These are phyloP conservation scores for Thozetella sp. DNA, from an alignment of 495 filamentous ascomycete genomes.

Conservation along the genomic window DNA sequence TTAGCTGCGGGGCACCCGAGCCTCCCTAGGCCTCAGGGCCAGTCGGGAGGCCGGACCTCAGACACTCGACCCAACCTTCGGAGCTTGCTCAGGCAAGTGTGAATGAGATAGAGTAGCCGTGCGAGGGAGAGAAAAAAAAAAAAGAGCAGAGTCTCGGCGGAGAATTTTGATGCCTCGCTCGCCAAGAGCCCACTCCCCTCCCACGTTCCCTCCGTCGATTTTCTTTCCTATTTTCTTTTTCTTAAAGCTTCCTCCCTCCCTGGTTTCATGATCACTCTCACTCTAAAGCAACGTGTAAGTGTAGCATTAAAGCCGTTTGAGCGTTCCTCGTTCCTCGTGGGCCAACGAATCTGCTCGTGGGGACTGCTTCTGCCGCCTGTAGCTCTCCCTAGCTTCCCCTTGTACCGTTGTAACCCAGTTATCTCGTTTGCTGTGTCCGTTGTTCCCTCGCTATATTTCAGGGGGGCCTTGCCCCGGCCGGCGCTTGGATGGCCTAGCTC, in stretches of 20 bases:
- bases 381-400: too few relatives aligned
- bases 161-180: too few relatives aligned
- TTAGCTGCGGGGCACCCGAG: background rate
- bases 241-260: background rate
- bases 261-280: too few relatives aligned
- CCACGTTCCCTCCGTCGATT: background rate
- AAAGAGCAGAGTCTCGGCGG: too few relatives aligned
- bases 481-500: conserved; percentile 2
- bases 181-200: too few relatives aligned
- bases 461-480: background rate
- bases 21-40: background rate
- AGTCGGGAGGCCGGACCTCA: background rate
- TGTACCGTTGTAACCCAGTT: background rate
- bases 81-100: too few relatives aligned
- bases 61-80: background rate
- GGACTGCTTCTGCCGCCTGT: background rate
- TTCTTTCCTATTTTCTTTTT: background rate
- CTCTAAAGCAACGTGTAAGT: background rate
- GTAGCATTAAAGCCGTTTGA: background rate
- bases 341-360: background rate
- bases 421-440: background rate
- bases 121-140: too few relatives aligned
- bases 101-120: too few relatives aligned
- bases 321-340: background rate
- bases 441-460: background rate